Conservation (phyloP, 2,329 filamentous ascomycete genomes). For the Aspergillus luchuensis region DNA sequence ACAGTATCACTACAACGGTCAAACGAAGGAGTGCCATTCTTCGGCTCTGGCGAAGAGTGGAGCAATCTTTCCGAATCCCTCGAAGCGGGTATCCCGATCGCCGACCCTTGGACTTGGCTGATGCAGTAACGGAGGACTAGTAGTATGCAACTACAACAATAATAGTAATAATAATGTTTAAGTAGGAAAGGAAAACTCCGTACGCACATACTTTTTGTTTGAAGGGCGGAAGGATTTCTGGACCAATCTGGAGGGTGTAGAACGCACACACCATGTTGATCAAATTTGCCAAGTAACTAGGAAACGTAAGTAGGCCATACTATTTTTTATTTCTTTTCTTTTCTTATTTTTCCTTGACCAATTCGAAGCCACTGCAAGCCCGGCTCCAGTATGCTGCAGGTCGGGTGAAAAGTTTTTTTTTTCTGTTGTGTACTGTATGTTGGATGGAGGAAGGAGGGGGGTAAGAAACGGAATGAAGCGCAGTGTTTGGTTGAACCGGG, state of each 20-base stretch:
- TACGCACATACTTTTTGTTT: neutral
- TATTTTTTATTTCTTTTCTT: neutral
- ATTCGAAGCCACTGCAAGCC: conserved; percentile 4
- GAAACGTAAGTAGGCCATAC: neutral
- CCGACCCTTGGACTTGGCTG: conserved; percentile 14
- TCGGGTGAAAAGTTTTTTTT: conserved; percentile 15
- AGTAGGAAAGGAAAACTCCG: neutral
- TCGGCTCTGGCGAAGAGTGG: conserved; percentile 14
- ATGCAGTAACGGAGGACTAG: conserved; percentile 8
- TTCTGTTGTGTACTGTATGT: too few relatives aligned
- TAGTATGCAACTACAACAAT: conserved; percentile 10
- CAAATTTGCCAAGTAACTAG: neutral
- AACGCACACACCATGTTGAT: conserved; percentile 12
- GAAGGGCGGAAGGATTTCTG: neutral
- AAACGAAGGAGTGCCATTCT: conserved; percentile 19
- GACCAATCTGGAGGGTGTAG: neutral
- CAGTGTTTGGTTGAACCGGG: conserved; percentile 16
- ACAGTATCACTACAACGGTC: conserved; percentile 6
- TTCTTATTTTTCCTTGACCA: neutral
- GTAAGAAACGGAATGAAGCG: conserved; percentile 10
- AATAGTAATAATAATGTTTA: neutral
- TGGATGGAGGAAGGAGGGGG: conserved; percentile 13
- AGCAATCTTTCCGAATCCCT: conserved; percentile 15
- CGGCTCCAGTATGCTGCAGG: conserved; percentile 18
- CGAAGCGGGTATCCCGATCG: conserved; percentile 20